Evolutionary conservation across 2,329 filamentous ascomycete genomes (phyloP).

Genomic region (Septoria linicola): DNA sequence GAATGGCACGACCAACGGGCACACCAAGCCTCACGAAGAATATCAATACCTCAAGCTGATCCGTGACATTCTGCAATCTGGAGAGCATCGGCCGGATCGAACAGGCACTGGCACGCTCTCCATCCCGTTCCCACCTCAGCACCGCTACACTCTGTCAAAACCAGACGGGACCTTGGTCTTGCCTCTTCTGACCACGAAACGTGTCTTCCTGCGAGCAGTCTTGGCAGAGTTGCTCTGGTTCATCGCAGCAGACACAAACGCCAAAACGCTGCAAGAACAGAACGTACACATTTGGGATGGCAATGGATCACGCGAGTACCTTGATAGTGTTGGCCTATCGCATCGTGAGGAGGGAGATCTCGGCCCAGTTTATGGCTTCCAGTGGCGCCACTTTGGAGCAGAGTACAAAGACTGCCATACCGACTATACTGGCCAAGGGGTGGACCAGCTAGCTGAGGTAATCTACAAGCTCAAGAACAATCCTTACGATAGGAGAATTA

Average conservation of each 20-base stretch:
- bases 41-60: constrained; percentile 91
- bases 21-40: constrained; percentile 67
- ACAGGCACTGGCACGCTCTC: constrained; percentile 92
- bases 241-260: constrained; percentile 78
- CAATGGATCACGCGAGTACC: constrained; percentile 86
- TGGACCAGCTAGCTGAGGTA: constrained; percentile 91
- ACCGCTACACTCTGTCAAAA: constrained; percentile 80
- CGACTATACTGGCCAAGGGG: constrained; percentile 84
- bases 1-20: no score
- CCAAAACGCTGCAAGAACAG: constrained; percentile 68
- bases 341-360: constrained; percentile 86
- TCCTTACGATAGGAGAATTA: constrained; percentile 86
- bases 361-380: constrained; percentile 95
- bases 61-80: constrained; percentile 73
- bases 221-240: constrained; percentile 96
- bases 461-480: constrained; percentile 78
- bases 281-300: constrained; percentile 98
- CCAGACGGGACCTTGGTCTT: constrained; percentile 63
- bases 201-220: constrained; percentile 88
- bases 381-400: constrained; percentile 97
- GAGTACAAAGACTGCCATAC: constrained; percentile 75
- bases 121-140: constrained; percentile 79
- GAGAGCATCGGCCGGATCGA: constrained; percentile 87
- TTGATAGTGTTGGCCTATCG: constrained; percentile 78
- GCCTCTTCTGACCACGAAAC: constrained; percentile 94